Evolutionary conservation across 139 green algal genomes (phyloP), one percentile per base, ranked within the genome.

Genomic region (Desmodesmus armatus): DNA sequence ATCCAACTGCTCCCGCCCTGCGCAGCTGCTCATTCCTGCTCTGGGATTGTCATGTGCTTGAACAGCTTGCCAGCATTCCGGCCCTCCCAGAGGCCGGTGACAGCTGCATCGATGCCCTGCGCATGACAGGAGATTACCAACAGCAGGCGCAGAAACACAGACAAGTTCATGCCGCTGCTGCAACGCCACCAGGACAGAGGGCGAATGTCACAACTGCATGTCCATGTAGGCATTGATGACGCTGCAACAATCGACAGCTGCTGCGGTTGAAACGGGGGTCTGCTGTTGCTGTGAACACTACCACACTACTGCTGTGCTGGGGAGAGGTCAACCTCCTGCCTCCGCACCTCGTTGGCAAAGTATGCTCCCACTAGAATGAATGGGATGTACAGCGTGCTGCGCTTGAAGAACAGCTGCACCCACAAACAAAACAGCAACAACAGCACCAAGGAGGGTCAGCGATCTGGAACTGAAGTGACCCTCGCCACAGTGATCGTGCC

Each of bases 331-430:
- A 66, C 35, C 21, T 25, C 31, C 19, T 73, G 65, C 65, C 1
- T 2, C 41, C 66, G 5, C 66, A 92, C 89, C 86, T 92, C 78
- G 80, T 92, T 92, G 19, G 86, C 82, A 75, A 88, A 92, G 74
- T 89, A 92, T 25, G 86, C 83, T 2, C 89, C 89, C 15, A 90
- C 79, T 1, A 92, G 67, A 23, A 92, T 40, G 35, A 89, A 87
- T n/a, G 89, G 89, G 27, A 92, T 75, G 84, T 92, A 92, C 0
- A 87, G 37, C 23, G 89, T 92, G 35, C 85, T 87, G 44, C 89
- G 86, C 86, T 92, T 92, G 63, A 90, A 89, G 76, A 92, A 89
- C 23, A 85, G 7, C 86, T 92, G 83, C 72, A 51, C 15, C 19
- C 7, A 15, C 65, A 49, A 0, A 37, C 33, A 27, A 35, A 11